phyloP scores from a whole-genome alignment of 2,329 filamentous ascomycete genomes.

The Colletotrichum salicis region DNA sequence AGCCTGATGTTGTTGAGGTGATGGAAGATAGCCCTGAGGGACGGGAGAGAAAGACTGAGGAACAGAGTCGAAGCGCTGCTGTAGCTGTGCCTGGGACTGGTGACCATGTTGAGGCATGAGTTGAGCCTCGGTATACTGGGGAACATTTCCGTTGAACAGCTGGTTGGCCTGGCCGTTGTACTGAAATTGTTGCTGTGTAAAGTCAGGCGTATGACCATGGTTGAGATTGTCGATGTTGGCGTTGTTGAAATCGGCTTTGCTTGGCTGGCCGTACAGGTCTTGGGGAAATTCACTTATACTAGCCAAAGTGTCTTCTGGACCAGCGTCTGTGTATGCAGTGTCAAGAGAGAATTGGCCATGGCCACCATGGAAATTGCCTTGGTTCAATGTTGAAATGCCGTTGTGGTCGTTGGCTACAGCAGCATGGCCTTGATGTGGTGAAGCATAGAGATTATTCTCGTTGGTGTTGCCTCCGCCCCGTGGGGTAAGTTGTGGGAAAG shows the following conservation, averaged over 20 bases:
- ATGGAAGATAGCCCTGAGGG: constrained; percentile 43
- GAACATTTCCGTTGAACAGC: constrained; percentile 45
- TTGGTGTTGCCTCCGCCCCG: constrained; percentile 44
- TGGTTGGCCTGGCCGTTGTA: constrained; percentile 47
- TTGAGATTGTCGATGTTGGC: constrained; percentile 44
- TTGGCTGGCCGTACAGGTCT: constrained; percentile 50
- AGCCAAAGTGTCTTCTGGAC: constrained; percentile 50
- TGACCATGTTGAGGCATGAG: constrained; percentile 47
- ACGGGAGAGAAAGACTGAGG: constrained; percentile 30
- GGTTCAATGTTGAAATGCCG: constrained; percentile 22
- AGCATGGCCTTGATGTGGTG: constrained; percentile 32
- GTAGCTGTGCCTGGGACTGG: constrained; percentile 48
- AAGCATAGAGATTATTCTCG: constrained; percentile 27
- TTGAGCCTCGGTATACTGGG: constrained; percentile 47
- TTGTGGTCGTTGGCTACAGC: constrained; percentile 26
- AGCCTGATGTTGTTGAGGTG: constrained; percentile 38
- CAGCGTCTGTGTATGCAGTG: constrained; percentile 43
- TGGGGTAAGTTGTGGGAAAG: constrained; percentile 49
- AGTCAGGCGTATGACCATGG: constrained; percentile 46
- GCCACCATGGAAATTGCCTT: constrained; percentile 27
- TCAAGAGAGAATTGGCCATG: constrained; percentile 31
- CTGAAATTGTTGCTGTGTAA: constrained; percentile 46
- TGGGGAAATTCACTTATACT: constrained; percentile 50
- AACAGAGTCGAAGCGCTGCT: constrained; percentile 41
- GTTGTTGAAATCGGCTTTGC: constrained; percentile 44